These are phyloP conservation scores for Phytopythium litorale DNA, from an alignment of 352 stramenopile genomes.

Conservation along the genomic window DNA sequence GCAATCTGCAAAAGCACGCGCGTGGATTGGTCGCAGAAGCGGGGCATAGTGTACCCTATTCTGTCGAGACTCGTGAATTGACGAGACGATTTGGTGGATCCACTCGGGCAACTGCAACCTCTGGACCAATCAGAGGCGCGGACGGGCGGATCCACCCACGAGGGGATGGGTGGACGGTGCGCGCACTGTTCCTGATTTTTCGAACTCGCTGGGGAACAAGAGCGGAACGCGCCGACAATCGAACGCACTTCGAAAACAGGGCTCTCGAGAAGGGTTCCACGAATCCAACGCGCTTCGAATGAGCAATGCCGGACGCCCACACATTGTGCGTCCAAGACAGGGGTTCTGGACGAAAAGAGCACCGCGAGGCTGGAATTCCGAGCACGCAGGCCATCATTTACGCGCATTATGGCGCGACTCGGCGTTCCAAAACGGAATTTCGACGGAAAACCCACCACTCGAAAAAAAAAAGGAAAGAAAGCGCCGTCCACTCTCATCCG, in stretches of 20 bases:
- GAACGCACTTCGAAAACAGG: not conserved
- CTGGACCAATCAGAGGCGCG: not conserved
- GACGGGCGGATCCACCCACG: not conserved
- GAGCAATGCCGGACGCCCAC: too few relatives aligned
- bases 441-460: not conserved
- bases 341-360: too few relatives aligned
- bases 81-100: not conserved
- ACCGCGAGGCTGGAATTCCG: too few relatives aligned
- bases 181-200: conserved; percentile 13
- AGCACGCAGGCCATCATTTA: too few relatives aligned
- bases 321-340: too few relatives aligned
- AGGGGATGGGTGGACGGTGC: not conserved
- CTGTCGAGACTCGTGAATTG: not conserved
- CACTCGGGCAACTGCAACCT: not conserved
- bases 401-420: too few relatives aligned
- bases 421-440: not conserved
- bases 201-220: conserved; percentile 14
- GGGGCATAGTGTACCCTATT: not conserved
- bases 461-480: not conserved
- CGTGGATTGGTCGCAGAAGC: too few relatives aligned
- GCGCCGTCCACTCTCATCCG: conserved; percentile 4
- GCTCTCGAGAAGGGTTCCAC: too few relatives aligned
- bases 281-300: too few relatives aligned
- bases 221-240: conserved; percentile 2
- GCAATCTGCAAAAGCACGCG: too few relatives aligned